Base-by-base conservation (phyloP, 495 filamentous ascomycete genomes). In the Aspergillus heteromorphus region DNA sequence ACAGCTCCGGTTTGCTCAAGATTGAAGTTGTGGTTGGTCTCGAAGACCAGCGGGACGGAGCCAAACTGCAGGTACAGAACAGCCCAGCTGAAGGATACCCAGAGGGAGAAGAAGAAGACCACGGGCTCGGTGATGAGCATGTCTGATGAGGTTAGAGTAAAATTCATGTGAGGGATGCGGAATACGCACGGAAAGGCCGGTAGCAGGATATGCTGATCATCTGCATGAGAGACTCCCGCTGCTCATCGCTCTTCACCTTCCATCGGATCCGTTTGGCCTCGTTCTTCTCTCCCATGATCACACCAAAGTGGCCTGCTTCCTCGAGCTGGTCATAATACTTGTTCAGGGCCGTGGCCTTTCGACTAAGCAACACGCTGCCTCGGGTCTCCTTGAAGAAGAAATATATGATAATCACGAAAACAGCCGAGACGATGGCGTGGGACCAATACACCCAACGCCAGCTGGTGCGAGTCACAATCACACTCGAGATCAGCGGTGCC, bases 391-490 rank as follows among this genome's bases (percentile, higher is more conserved):
- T 84, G 65, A 96, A 89, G 48, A 86, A 80, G 8, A 87, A 55
- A 27, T 82, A 81, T 13, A 91, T 74, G 29, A 75, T 64, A 2
- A 84, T 52, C 57, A 95, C 84, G 43, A 89, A 67, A 36, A 84
- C 62, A 0, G 77, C 86, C 51, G 81, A 78, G 19, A 80, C 72
- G 20, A 96, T 89, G 5, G 86, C 83, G 59, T 96, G 91, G 16
- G 92, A 77, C 75, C 87, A 95, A 72, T 95, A 95, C 6, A 95
- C 79, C 92, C 91, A 96, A 55, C 89, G 81, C 92, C 92, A 96
- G 20, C 69, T 77, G 7, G 78, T 71, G 45, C 82, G 74, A 45
- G 86, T 68, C 0, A 84, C 83, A 58, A 97, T 86, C 16, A 84
- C 82, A 1, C 88, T 86, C 14, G 79, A 79, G 5, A 88, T 69